Evolutionary conservation across 106 monocot species (phyloP).

Genomic region (Allium sativum): DNA sequence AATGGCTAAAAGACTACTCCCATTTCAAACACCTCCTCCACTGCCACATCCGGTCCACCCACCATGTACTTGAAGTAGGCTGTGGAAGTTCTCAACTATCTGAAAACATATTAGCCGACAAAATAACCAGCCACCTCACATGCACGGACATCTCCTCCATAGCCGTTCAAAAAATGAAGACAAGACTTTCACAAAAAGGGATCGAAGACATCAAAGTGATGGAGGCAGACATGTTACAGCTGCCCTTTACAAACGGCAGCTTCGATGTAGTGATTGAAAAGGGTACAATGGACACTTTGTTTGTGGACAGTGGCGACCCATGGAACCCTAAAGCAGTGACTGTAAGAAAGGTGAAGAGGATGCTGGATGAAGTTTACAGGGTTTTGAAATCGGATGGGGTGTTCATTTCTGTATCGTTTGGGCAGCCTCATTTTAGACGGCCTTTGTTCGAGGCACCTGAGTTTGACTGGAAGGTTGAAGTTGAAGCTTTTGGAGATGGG

Average conservation of each 20-base stretch:
- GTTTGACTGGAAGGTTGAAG: slow-evolving; percentile 88
- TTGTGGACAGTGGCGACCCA: slow-evolving; percentile 95
- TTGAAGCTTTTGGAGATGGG: slow-evolving; percentile 66
- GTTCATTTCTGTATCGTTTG: slow-evolving; percentile 93
- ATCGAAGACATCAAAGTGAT: slow-evolving; percentile 57
- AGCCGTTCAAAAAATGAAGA: slow-evolving; percentile 54
- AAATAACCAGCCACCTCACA: slow-evolving; percentile 40
- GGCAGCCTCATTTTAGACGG: slow-evolving; percentile 95
- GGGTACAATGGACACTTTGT: slow-evolving; percentile 90
- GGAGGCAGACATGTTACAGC: slow-evolving; percentile 78
- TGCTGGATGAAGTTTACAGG: slow-evolving; percentile 76
- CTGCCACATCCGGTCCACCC: slow-evolving; percentile 36
- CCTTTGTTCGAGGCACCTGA: slow-evolving; percentile 58
- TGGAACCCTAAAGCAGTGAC: slow-evolving; percentile 73
- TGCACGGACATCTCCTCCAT: slow-evolving; percentile 71
- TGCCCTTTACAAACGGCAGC: slow-evolving; percentile 54
- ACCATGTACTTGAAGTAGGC: slow-evolving; percentile 75
- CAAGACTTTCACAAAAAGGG: slow-evolving; percentile 36
- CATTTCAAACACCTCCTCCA: slow-evolving; percentile 80
- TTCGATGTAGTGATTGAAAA: slow-evolving; percentile 94
- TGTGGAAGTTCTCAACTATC: slow-evolving; percentile 81
- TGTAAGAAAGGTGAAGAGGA: slow-evolving; percentile 70
- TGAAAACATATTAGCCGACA: slow-evolving; percentile 51
- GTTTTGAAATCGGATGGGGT: slow-evolving; percentile 66
- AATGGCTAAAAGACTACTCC: slow-evolving; percentile 95